Conservation (phyloP, 805 yeast species). For the Komagataella phaffii region DNA sequence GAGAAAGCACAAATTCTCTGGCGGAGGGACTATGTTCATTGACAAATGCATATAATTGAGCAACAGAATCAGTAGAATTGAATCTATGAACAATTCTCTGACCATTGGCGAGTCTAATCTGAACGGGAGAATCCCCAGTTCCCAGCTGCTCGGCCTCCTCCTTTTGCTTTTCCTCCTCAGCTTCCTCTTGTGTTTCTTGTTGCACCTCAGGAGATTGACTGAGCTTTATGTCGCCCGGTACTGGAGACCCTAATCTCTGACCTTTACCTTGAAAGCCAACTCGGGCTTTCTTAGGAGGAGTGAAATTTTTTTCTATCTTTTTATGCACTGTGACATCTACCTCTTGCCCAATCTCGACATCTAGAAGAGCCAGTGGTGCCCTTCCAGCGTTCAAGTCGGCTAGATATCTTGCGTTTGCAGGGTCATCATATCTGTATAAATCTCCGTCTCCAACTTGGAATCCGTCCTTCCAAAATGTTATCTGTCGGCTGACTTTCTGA, state of each 20-base stretch:
- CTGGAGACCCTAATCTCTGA: slow-evolving; percentile 78
- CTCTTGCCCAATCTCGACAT: slow-evolving; percentile 82
- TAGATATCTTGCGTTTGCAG: slow-evolving; percentile 67
- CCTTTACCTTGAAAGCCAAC: slow-evolving; percentile 76
- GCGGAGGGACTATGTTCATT: slow-evolving; percentile 14
- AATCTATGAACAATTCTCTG: slow-evolving; percentile 52
- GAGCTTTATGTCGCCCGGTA: slow-evolving; percentile 47
- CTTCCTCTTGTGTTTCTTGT: slow-evolving; percentile 3
- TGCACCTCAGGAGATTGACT: slow-evolving; percentile 9
- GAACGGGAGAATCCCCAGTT: slow-evolving; percentile 62
- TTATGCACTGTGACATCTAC: slow-evolving; percentile 84
- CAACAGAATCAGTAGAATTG: slow-evolving; percentile 50
- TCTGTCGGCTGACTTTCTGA: slow-evolving; percentile 57
- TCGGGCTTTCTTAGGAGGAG: slow-evolving; percentile 31
- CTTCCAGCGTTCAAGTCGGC: slow-evolving; percentile 78
- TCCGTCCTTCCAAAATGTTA: slow-evolving; percentile 94
- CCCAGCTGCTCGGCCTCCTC: slow-evolving; percentile 11
- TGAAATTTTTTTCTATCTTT: slow-evolving; percentile 70
- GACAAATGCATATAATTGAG: slow-evolving; percentile 57
- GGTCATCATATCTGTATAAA: slow-evolving; percentile 81
- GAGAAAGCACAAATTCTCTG: slow-evolving; percentile 52
- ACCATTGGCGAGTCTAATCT: slow-evolving; percentile 78
- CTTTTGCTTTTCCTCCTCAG: slow-evolving; percentile 9
- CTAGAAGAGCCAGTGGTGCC: slow-evolving; percentile 75
- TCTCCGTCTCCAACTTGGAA: slow-evolving; percentile 91